These are phyloP conservation scores for Perilla frutescens DNA, from an alignment of 257 asterid species.

Conservation along the genomic window DNA sequence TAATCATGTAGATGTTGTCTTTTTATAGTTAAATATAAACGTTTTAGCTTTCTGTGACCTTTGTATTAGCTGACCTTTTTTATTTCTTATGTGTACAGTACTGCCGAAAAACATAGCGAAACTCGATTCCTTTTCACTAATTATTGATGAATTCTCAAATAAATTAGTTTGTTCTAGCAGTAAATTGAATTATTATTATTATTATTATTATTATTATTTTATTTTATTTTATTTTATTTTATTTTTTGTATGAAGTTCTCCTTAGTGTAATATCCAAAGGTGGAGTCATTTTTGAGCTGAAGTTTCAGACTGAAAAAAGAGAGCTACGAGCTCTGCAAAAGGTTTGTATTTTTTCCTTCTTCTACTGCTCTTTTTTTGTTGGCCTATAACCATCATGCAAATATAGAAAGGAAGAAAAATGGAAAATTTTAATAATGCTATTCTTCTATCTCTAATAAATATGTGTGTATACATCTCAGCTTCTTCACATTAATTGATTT, in stretches of 20 bases:
- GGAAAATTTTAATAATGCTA: not conserved
- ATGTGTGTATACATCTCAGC: not conserved
- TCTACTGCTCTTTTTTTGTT: not conserved
- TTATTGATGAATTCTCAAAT: constrained; percentile 15
- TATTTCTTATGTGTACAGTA: too few species aligned
- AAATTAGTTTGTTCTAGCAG: not conserved
- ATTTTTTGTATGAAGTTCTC: constrained; percentile 45
- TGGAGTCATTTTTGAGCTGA: constrained; percentile 39
- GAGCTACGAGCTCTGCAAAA: constrained; percentile 47
- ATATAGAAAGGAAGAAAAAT: not conserved
- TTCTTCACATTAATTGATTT: constrained; percentile 15
- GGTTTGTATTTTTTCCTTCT: constrained; percentile 39
- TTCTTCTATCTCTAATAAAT: not conserved
- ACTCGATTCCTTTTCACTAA: not conserved
- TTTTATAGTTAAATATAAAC: not conserved
- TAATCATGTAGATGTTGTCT: not conserved
- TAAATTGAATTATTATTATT: not conserved
- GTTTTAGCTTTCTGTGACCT: not conserved
- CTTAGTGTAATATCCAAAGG: constrained; percentile 44
- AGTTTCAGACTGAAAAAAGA: constrained; percentile 53
- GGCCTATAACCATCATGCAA: constrained; percentile 8
- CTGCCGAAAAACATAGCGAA: constrained; percentile 6
- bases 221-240: not conserved
- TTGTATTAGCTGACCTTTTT: not conserved
- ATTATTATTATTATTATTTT: too few species aligned